Conservation (phyloP, 495 filamentous ascomycete genomes). For the Penicillium maclennaniae region DNA sequence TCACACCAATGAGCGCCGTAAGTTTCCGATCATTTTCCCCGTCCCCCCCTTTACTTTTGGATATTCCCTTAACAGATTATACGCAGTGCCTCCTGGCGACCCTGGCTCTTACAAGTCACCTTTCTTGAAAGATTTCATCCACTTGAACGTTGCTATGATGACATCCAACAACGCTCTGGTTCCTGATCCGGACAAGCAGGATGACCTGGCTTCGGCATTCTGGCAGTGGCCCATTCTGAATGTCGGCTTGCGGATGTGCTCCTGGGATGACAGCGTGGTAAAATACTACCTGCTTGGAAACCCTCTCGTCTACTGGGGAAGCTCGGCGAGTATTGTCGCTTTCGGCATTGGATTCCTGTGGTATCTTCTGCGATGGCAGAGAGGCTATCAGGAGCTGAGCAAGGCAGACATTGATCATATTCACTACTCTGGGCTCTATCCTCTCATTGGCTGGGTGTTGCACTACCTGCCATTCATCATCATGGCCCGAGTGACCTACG, state of each 20-base stretch:
- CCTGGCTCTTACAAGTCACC: conserved; percentile 94
- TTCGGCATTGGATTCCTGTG: conserved; percentile 70
- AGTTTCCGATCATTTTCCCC: conserved; percentile 35
- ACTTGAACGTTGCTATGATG: conserved; percentile 99
- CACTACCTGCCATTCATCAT: conserved; percentile 94
- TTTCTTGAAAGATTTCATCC: conserved; percentile 94
- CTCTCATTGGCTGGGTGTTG: conserved; percentile 88
- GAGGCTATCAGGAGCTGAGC: conserved; percentile 82
- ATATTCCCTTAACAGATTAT: conserved; percentile 17
- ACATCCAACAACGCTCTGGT: conserved; percentile 98
- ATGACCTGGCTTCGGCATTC: conserved; percentile 92
- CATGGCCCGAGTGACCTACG: conserved; percentile 98
- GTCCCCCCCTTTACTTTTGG: background rate
- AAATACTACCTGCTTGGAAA: conserved; percentile 99
- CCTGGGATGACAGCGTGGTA: conserved; percentile 91
- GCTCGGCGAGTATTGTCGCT: conserved; percentile 68
- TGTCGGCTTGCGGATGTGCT: conserved; percentile 95
- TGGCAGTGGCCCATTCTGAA: conserved; percentile 98
- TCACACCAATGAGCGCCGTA: conserved; percentile 90
- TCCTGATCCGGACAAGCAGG: conserved; percentile 97
- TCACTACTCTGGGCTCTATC: conserved; percentile 90
- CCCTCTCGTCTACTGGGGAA: conserved; percentile 93
- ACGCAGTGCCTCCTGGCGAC: conserved; percentile 79
- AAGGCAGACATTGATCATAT: conserved; percentile 81
- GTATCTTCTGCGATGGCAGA: conserved; percentile 94